Conservation (phyloP, 1,284 basidiomycete species). For the Cryptococcus neoformans region DNA sequence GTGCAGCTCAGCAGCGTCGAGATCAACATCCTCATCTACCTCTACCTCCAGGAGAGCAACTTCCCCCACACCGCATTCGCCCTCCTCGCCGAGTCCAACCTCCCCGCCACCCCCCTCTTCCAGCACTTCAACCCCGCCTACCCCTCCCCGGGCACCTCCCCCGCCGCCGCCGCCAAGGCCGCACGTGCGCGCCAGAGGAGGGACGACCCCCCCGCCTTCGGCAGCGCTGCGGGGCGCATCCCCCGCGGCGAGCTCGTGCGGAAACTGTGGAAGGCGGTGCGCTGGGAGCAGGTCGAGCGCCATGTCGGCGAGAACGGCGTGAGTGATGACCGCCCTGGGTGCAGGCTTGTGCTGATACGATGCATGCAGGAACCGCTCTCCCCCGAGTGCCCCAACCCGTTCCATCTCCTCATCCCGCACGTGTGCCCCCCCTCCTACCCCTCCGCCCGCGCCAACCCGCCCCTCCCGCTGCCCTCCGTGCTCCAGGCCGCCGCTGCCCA, state of each 20-base stretch:
- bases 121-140: slow-evolving; percentile 39
- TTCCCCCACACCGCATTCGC: slow-evolving; percentile 45
- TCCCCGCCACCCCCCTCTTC: slow-evolving; percentile 38
- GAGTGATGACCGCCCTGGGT: slow-evolving; percentile 5
- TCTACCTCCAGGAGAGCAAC: slow-evolving; percentile 47
- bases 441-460: slow-evolving; percentile 25
- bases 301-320: slow-evolving; percentile 31
- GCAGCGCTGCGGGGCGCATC: slow-evolving; percentile 25
- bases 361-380: slow-evolving; percentile 20
- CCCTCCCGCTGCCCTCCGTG: slow-evolving; percentile 17
- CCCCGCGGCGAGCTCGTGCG: slow-evolving; percentile 40
- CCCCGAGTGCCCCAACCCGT: slow-evolving; percentile 33
- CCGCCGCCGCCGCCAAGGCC: slow-evolving; percentile 10
- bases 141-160: slow-evolving; percentile 14
- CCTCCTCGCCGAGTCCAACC: slow-evolving; percentile 37
- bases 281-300: slow-evolving; percentile 45
- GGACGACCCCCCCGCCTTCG: slow-evolving; percentile 19
- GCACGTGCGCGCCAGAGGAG: slow-evolving; percentile 1
- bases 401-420: slow-evolving; percentile 41
- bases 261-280: slow-evolving; percentile 43
- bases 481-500: slow-evolving; percentile 4
- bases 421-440: slow-evolving; percentile 28
- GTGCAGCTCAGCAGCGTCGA: slow-evolving; percentile 15
- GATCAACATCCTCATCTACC: slow-evolving; percentile 46
- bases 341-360: neutral